A percentile compares a stretch with the other conserved stretches of the same genome.
phyloP scores from a whole-genome alignment of 345 rosid genomes.

The Cardamine resedifolia region DNA sequence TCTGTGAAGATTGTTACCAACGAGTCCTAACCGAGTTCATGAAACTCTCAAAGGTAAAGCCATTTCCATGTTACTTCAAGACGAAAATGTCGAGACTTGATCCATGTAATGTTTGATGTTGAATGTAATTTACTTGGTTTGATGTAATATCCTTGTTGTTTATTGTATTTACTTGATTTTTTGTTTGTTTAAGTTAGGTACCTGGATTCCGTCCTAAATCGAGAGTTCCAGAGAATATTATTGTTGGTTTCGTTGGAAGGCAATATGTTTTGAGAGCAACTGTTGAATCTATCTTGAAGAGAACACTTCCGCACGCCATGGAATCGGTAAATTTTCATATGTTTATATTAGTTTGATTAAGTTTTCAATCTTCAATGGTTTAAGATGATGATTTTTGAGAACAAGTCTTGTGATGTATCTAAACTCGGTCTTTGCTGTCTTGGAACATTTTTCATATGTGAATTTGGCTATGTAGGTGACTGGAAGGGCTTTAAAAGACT shows the following conservation, averaged over 20 bases:
- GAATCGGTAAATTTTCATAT: slow-evolving; percentile 49
- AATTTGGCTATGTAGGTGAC: slow-evolving; percentile 53
- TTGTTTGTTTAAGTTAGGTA: slow-evolving; percentile 38
- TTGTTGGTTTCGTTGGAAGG: slow-evolving; percentile 70
- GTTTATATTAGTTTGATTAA: not conserved
- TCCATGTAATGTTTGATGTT: not conserved
- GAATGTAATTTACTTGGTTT: slow-evolving; percentile 1
- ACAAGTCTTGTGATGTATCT: not conserved
- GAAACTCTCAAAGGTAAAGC: slow-evolving; percentile 68
- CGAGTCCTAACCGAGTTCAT: slow-evolving; percentile 67
- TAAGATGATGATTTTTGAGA: not conserved
- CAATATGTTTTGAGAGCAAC: slow-evolving; percentile 69
- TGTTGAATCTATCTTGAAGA: slow-evolving; percentile 80
- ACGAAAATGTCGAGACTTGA: not conserved
- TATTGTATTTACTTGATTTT: not conserved
- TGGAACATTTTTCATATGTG: not conserved
- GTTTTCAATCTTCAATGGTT: not conserved
- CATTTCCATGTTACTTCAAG: not conserved
- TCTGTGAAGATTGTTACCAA: slow-evolving; percentile 75
- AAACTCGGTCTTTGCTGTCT: not conserved
- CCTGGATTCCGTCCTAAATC: slow-evolving; percentile 92
- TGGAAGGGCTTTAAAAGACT: slow-evolving; percentile 81
- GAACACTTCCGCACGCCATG: slow-evolving; percentile 98
- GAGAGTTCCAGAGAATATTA: slow-evolving; percentile 73
- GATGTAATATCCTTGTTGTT: not conserved